Base-by-base conservation (phyloP, 352 stramenopile genomes). In the Pythium brachiatum region DNA sequence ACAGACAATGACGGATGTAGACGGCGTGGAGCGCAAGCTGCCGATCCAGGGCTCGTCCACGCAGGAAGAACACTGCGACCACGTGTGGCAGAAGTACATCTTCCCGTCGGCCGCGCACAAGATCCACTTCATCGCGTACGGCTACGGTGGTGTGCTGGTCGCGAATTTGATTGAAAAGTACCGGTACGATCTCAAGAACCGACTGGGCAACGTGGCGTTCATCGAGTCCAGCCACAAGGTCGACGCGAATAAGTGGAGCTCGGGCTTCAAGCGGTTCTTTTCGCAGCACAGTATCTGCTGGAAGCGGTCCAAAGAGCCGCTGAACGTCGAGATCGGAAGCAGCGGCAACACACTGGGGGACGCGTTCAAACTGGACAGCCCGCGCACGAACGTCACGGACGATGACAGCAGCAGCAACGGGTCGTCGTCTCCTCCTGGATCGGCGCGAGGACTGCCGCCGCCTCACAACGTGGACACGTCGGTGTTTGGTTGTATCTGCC, bases 61-160 rank as follows among this genome's bases (percentile, higher is more conserved):
- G 25, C 84, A 89, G 8, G 85, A 95, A n/a, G 86, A 96, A 23
- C 90, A 97, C 60, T 88, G 81, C 38, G 76, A 95, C 38, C 83
- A 95, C 60, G 87, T 96, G 8, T 97, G 88, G 86, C 70, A 89
- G 6, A 88, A 94, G 50, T 92, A 95, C 68, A 90, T 97, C 39
- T 88, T 88, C 62, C 81, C 82, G 3, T 86, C 79, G 0, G 76
- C 75, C 1, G 84, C 86, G 12, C 76, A 91, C 60, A 89, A 95
- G 57, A 92, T 97, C 60, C 89, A 94, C 65, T 92, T 97, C 54
- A 87, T 97, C 53, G 85, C 81, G 8, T 95, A 94, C 58, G 90
- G 90, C 23, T 94, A 93, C 47, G 86, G 86, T 8, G 90, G 90
- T 15, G 65, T 86, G 4, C 61, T 91, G 18, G 83, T 96, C 1